phyloP scores from a whole-genome alignment of 148 eudicot species.

The Silene conica region DNA sequence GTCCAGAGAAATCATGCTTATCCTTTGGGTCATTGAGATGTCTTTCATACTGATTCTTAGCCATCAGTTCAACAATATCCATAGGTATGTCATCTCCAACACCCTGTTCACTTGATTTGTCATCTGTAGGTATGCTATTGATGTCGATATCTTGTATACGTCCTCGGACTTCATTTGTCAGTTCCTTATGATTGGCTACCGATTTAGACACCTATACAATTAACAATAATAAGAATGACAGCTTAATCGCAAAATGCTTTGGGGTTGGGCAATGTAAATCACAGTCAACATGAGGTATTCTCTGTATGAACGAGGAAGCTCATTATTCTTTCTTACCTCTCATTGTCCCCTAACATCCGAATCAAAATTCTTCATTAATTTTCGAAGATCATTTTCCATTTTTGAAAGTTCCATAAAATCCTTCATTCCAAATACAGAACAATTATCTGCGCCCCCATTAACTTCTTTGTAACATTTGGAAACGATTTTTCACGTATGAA shows the following conservation, averaged over 20 bases:
- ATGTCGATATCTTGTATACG: constrained; percentile 27
- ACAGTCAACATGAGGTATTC: not conserved
- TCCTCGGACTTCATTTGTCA: constrained; percentile 31
- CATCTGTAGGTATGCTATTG: constrained; percentile 32
- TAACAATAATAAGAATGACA: not conserved
- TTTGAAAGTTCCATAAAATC: no score
- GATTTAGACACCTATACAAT: constrained; percentile 11
- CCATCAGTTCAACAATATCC: constrained; percentile 77
- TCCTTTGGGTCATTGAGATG: constrained; percentile 27
- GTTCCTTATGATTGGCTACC: constrained; percentile 16
- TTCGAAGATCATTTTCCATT: no score
- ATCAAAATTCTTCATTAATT: not conserved
- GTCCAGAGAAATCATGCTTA: not conserved
- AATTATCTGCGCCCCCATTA: not conserved
- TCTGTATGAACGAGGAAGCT: no score
- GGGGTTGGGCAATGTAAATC: not conserved
- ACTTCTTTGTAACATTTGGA: not conserved
- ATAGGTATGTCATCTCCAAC: constrained; percentile 63
- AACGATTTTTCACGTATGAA: not conserved
- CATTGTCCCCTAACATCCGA: not conserved
- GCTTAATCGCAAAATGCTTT: not conserved
- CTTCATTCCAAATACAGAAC: not conserved
- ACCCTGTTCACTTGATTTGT: constrained; percentile 27
- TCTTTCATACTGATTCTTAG: constrained; percentile 66
- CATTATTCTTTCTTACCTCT: not conserved